Evolutionary conservation across 305 asterid species (phyloP).

Genomic region (Fraxinus velutina): DNA sequence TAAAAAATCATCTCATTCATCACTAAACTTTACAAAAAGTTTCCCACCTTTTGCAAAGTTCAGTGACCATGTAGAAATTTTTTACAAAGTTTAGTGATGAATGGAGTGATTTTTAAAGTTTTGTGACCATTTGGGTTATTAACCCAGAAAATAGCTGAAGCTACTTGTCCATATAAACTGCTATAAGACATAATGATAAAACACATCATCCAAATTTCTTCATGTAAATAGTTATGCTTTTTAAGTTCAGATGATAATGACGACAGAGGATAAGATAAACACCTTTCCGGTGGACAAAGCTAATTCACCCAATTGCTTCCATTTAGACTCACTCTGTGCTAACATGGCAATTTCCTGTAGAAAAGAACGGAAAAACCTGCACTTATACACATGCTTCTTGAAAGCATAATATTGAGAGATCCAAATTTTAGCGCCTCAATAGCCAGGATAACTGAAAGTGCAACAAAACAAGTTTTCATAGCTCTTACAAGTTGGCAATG

Average conservation of each 20-base stretch:
- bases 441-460: background rate
- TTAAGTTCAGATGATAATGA: background rate
- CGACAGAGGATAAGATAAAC: background rate
- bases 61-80: too few relatives aligned
- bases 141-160: background rate
- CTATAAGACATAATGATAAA: background rate
- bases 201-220: background rate
- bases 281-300: slow-evolving; percentile 93
- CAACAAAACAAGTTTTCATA: background rate
- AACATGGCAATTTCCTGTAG: slow-evolving; percentile 75
- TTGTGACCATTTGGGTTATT: too few relatives aligned
- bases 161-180: background rate
- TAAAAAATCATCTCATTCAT: too few relatives aligned
- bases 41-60: too few relatives aligned
- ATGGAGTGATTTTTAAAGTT: too few relatives aligned
- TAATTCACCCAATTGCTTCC: slow-evolving; percentile 99
- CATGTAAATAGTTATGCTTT: background rate
- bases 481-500: slow-evolving; percentile 20
- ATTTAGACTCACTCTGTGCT: slow-evolving; percentile 81
- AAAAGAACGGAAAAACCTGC: slow-evolving; percentile 19
- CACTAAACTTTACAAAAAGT: too few relatives aligned
- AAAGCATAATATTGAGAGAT: background rate
- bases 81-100: too few relatives aligned
- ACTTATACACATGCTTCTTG: background rate
- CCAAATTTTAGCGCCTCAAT: background rate